A percentile compares a stretch with the other conserved stretches of the same genome.
These are phyloP conservation scores for Cadophora sp. DNA, from an alignment of 2,329 filamentous ascomycete species.

Conservation along the genomic window DNA sequence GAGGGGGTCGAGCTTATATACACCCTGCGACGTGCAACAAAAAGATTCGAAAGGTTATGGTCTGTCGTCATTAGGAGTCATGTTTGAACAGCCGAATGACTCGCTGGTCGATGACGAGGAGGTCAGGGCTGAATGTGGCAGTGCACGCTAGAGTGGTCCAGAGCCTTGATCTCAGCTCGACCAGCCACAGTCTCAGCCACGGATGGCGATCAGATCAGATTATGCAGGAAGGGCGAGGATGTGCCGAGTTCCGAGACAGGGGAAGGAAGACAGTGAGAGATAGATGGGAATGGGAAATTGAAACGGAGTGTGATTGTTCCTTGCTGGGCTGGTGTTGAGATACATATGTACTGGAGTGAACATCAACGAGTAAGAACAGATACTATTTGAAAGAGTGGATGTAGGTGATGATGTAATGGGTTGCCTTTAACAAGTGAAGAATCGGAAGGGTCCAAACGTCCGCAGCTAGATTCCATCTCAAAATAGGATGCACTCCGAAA, in stretches of 20 bases:
- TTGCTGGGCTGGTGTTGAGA: too few species aligned
- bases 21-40: conserved; percentile 2
- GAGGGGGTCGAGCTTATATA: too few species aligned
- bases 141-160: background rate
- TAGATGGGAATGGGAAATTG: background rate
- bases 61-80: background rate
- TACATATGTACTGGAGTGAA: too few species aligned
- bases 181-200: conserved; percentile 4
- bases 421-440: too few species aligned
- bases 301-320: too few species aligned
- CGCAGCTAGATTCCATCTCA: background rate
- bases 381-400: too few species aligned
- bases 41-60: background rate
- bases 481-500: background rate
- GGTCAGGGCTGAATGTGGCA: background rate
- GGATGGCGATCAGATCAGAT: background rate
- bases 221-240: background rate
- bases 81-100: background rate
- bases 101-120: background rate
- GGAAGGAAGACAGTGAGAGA: background rate
- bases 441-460: background rate
- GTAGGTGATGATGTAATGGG: background rate
- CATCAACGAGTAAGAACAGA: too few species aligned
- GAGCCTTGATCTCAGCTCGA: background rate
- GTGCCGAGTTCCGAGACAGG: background rate